These are phyloP conservation scores for Pseudogymnoascus sp. DNA, from an alignment of 2,329 filamentous ascomycete genomes.

Conservation along the genomic window DNA sequence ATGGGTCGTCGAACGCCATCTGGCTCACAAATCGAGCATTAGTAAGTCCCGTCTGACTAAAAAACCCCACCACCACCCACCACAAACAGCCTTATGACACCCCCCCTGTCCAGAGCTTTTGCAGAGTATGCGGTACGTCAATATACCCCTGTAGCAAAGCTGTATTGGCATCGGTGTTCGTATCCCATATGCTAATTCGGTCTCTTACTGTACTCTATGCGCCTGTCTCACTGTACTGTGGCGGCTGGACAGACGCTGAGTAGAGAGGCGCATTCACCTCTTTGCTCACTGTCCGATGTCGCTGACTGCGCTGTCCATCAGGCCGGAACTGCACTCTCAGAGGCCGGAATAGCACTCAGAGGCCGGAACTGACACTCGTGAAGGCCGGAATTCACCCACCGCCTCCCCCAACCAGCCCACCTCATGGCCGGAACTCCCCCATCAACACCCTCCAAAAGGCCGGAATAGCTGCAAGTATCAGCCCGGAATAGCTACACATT, in stretches of 20 bases:
- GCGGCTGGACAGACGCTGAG: not conserved
- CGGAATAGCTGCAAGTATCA: not conserved
- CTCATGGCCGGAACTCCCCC: not conserved
- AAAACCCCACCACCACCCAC: not conserved
- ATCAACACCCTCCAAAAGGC: not conserved
- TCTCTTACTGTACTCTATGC: not conserved
- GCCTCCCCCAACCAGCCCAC: not conserved
- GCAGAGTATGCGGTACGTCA: not conserved
- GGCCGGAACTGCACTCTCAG: not conserved
- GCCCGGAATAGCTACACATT: not conserved
- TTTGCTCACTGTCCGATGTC: not conserved
- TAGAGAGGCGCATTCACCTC: not conserved
- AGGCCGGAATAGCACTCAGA: not conserved
- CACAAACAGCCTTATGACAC: constrained; percentile 4
- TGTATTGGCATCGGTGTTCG: not conserved
- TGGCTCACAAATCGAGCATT: constrained; percentile 1
- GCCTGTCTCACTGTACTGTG: too few relatives aligned
- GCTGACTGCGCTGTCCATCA: not conserved
- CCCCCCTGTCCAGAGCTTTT: constrained; percentile 7
- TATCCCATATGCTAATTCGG: not conserved
- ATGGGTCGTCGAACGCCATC: not conserved
- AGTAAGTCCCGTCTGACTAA: not conserved
- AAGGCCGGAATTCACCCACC: not conserved
- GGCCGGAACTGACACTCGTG: not conserved
- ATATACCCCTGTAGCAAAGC: not conserved